Evolutionary conservation across 345 rosid species (phyloP), one percentile per base, ranked within the genome.

Genomic region (Euphorbia peplus): DNA sequence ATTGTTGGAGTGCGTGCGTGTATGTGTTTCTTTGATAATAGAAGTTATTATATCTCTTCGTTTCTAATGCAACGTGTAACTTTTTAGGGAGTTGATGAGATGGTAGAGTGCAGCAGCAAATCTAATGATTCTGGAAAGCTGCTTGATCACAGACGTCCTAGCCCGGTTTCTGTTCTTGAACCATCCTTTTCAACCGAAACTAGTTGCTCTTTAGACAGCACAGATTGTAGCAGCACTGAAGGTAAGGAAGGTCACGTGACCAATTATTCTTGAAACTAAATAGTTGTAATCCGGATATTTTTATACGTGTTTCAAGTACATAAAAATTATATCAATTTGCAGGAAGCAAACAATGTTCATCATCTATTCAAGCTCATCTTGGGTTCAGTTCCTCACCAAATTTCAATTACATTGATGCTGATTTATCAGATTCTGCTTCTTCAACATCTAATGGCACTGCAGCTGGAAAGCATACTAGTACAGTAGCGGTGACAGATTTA

Each of bases 121-220:
- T 62, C 60, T 46, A 25, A 51, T 42, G 86, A 84, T 59, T 68
- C 83, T 22, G 74, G 68, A 63, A 68, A 76, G 35, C 62, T 71
- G 55, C 37, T 70, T 25, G 81, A 81, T 44, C 62, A 63, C 18
- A 80, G 86, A 46, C 84, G 84, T 76, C 90, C 90, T 19, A 87
- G 92, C 76, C 96, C 96, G 0, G 81, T 86, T 64, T 90, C 96
- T 69, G 81, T 84, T 56, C 90, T 90, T 51, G 96, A 84, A 53
- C 73, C 73, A 15, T 71, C 83, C 53, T 84, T 84, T 54, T 86
- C 88, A 28, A 80, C 82, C 46, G 96, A 84, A 77, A 87, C 92
- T 73, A 79, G 87, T 78, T 76, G 81, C 67, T 83, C 92, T 37
- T 78, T 85, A 8, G 96, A 87, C 39, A 87, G 90, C 76, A 79